A percentile compares a stretch with the other conserved stretches of the same genome.
Conservation (phyloP, 768 basidiomycete species). For the Hygrophoropsis aurantiaca region DNA sequence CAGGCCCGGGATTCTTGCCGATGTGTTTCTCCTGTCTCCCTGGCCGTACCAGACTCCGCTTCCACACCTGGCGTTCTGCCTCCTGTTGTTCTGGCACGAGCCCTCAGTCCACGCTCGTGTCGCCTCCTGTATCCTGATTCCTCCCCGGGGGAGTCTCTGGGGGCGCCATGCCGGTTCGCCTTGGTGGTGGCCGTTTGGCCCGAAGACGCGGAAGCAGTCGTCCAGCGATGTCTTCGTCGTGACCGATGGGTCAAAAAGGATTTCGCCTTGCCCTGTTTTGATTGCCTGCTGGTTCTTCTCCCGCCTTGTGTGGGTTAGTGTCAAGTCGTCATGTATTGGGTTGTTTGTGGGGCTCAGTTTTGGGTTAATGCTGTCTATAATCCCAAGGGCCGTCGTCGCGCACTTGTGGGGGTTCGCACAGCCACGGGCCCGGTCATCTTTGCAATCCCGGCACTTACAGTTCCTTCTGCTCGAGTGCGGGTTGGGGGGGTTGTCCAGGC, state of each 20-base stretch:
- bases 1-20: constrained; percentile 5
- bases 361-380: background rate
- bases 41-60: constrained; percentile 16
- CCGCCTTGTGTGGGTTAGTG: background rate
- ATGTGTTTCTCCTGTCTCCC: constrained; percentile 8
- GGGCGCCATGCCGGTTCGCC: background rate
- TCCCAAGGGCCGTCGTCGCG: background rate
- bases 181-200: background rate
- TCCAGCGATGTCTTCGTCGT: background rate
- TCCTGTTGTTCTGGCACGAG: constrained; percentile 11
- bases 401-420: background rate
- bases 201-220: background rate
- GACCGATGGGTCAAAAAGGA: background rate
- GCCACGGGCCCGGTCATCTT: background rate
- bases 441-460: background rate
- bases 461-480: background rate
- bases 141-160: background rate
- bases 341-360: background rate
- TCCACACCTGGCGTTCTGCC: constrained; percentile 12
- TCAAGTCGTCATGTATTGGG: background rate
- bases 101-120: constrained; percentile 13
- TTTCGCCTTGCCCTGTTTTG: background rate
- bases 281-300: background rate
- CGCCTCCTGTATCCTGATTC: background rate
- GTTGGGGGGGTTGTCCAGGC: background rate